Conservation (phyloP, 1,284 basidiomycete genomes). For the Pterula multifida region DNA sequence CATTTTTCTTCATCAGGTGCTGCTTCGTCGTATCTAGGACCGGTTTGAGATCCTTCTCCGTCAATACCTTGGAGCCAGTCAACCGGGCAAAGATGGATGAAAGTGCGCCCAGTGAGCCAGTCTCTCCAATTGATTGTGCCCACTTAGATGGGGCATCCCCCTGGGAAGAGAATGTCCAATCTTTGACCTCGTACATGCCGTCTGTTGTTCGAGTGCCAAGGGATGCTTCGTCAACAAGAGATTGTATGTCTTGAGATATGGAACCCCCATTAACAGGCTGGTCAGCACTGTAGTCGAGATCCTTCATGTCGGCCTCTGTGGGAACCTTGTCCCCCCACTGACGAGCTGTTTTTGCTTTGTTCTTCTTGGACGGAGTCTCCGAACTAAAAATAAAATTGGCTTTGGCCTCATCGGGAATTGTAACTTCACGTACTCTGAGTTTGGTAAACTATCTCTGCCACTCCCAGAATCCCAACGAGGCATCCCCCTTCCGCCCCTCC, state of each 20-base stretch:
- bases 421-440: constrained; percentile 45
- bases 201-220: constrained; percentile 71
- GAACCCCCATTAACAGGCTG: constrained; percentile 26
- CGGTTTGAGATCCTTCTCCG: constrained; percentile 75
- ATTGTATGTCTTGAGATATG: constrained; percentile 39
- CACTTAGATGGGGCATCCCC: constrained; percentile 35
- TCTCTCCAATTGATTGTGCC: constrained; percentile 20
- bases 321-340: constrained; percentile 85
- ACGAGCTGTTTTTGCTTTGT: constrained; percentile 67
- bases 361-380: constrained; percentile 41
- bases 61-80: constrained; percentile 76
- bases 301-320: constrained; percentile 77
- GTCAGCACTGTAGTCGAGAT: constrained; percentile 74
- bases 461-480: constrained; percentile 39
- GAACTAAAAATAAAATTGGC: constrained; percentile 29
- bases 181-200: constrained; percentile 89
- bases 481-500: constrained; percentile 38
- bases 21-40: constrained; percentile 92
- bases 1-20: constrained; percentile 98
- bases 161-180: constrained; percentile 70
- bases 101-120: constrained; percentile 50
- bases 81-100: constrained; percentile 74
- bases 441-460: constrained; percentile 47
- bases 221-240: constrained; percentile 68
- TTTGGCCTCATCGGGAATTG: constrained; percentile 12